phyloP scores from a whole-genome alignment of 331 rosid genomes.

The Dryas integrifolia region DNA sequence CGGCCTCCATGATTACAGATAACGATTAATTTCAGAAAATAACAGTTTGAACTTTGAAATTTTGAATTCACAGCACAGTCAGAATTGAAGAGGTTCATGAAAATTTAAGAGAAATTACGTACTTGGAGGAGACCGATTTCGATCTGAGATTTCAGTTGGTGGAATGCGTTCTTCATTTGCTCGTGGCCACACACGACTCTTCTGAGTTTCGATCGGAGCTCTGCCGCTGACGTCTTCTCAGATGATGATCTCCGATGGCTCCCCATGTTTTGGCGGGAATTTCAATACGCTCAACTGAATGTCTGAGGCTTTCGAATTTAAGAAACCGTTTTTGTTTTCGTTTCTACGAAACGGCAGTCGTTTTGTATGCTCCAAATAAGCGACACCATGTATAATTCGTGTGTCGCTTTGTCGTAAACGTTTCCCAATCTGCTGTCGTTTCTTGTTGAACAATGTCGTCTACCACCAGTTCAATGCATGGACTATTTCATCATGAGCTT shows the following conservation, averaged over 20 bases:
- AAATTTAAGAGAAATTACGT: neutral
- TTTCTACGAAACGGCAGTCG: neutral
- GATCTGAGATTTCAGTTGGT: slow-evolving; percentile 10
- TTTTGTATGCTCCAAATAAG: neutral
- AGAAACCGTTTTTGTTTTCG: neutral
- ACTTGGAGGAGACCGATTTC: slow-evolving; percentile 19
- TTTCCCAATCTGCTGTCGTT: too few species aligned
- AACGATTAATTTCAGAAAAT: neutral
- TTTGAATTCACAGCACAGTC: too few species aligned
- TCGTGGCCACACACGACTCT: slow-evolving; percentile 2
- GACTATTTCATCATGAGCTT: too few species aligned
- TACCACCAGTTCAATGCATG: too few species aligned
- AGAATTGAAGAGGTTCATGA: neutral
- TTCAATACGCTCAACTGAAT: neutral
- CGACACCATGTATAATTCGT: neutral
- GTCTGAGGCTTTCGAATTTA: neutral
- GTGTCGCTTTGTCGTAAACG: too few species aligned
- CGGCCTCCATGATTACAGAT: neutral
- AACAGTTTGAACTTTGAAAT: neutral
- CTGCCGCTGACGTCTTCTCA: neutral
- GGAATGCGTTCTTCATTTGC: slow-evolving; percentile 7
- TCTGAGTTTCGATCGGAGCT: slow-evolving; percentile 8
- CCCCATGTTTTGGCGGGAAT: slow-evolving; percentile 23
- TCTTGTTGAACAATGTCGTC: too few species aligned
- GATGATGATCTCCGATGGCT: neutral